phyloP scores from a whole-genome alignment of 208 protist species.

The Crithidia bombi region DNA sequence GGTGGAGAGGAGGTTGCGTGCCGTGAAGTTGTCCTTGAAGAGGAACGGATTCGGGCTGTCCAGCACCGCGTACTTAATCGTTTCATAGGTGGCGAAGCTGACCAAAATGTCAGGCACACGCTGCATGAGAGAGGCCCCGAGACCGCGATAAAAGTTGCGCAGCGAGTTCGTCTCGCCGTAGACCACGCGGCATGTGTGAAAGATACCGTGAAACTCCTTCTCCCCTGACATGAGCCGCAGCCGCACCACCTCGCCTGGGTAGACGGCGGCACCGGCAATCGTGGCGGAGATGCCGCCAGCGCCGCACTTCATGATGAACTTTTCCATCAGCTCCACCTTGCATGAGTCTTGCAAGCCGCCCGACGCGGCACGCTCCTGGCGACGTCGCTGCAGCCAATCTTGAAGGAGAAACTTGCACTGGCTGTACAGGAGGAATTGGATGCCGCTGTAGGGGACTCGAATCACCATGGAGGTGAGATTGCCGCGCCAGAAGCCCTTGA shows the following conservation, averaged over 20 bases:
- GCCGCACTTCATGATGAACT: conserved; percentile 88
- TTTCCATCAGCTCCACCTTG: conserved; percentile 48
- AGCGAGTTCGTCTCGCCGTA: conserved; percentile 80
- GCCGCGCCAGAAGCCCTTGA: conserved; percentile 86
- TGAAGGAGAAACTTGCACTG: conserved; percentile 84
- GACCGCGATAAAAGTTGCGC: conserved; percentile 86
- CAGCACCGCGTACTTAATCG: conserved; percentile 78
- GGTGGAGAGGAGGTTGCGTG: conserved; percentile 60
- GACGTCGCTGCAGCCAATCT: conserved; percentile 47
- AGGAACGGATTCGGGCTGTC: conserved; percentile 49
- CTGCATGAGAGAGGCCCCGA: conserved; percentile 86
- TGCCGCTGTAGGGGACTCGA: conserved; percentile 87
- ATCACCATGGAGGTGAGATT: conserved; percentile 91
- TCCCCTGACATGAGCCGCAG: conserved; percentile 89
- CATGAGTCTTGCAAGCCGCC: not conserved
- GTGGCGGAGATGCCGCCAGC: conserved; percentile 86
- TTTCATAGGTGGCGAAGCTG: conserved; percentile 90
- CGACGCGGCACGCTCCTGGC: conserved; percentile 1
- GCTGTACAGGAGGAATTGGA: conserved; percentile 87
- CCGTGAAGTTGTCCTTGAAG: conserved; percentile 51
- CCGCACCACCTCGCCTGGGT: conserved; percentile 89
- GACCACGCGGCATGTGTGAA: conserved; percentile 57
- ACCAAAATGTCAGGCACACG: conserved; percentile 88
- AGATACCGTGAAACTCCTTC: conserved; percentile 65
- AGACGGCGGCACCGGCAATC: conserved; percentile 77